Base-by-base conservation (phyloP, 2,329 filamentous ascomycete genomes). In the Xylaria polymorpha region DNA sequence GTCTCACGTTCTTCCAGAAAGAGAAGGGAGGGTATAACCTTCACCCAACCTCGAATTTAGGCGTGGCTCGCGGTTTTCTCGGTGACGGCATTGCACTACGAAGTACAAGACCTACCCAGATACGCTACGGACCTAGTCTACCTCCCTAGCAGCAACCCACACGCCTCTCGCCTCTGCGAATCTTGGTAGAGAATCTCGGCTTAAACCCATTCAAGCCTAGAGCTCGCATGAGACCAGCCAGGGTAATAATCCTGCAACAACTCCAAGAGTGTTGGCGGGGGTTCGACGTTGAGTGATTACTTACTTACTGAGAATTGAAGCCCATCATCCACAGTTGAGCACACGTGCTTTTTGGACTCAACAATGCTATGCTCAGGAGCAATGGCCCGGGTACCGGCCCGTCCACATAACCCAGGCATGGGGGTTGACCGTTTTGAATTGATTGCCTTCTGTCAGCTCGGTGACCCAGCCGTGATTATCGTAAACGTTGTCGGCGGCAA, bases 1-100 rank as follows among this genome's bases (percentile, higher is more conserved):
- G 73, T 76, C 72, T 73, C 75, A 74, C 60, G 50, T 76, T 72
- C 74, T 76, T 76, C 75, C 73, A 74, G 74, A 76, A 77, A 53
- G 67, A 73, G 72, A 70, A 69, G 67, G 61, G 64, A 29, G 25
- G 25, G 25, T 29, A 29, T 66, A 65, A 67, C 62, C 64, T 48
- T 65, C 65, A 51, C 37, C 57, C 51, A 70, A 61, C 51, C 58
- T 65, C 53, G 29, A 59, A 29, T 66, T 39, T 57, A 41, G 48
- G 57, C 61, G 37, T 35, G 44, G 56, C 39, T 41, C 55, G 43
- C 32, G 22, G 15, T 57, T 41, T 41, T 39, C 25, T 56, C 39
- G 15, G 41, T 18, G 20, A 68, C 55, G 43, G 41, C 62, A 61
- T 39, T 25, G 29, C n/a, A 41, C 53, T 25, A 41, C 10, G 3